phyloP scores from a whole-genome alignment of 768 basidiomycete genomes.

The Hemileccinum rubropunctum region DNA sequence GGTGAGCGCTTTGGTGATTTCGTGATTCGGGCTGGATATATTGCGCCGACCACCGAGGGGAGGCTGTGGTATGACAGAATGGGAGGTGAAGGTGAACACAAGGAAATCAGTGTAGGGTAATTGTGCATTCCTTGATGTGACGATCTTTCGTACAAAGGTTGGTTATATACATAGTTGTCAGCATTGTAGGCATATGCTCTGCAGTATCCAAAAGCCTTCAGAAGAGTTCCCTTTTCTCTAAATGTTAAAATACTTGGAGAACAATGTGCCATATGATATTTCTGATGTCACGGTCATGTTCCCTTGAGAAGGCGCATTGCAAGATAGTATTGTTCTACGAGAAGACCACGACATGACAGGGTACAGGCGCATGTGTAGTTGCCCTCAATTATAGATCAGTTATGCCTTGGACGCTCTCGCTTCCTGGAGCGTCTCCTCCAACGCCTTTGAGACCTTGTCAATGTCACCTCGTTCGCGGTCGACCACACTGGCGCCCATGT shows the following conservation, averaged over 20 bases:
- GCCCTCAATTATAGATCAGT: background rate
- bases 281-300: too few relatives aligned
- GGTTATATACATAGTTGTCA: background rate
- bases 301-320: too few relatives aligned
- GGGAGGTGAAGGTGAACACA: conserved; percentile 71
- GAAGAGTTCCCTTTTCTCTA: too few relatives aligned
- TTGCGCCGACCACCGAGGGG: conserved; percentile 80
- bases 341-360: background rate
- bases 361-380: background rate
- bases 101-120: conserved; percentile 28
- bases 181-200: too few relatives aligned
- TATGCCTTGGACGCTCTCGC: conserved; percentile 18
- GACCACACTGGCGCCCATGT: conserved; percentile 89
- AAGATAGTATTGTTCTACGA: background rate
- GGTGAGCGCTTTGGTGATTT: conserved; percentile 97
- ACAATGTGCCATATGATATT: too few relatives aligned
- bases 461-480: conserved; percentile 70
- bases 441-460: conserved; percentile 61
- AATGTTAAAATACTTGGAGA: too few relatives aligned
- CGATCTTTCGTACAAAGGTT: background rate
- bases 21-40: conserved; percentile 88
- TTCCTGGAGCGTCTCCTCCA: conserved; percentile 57
- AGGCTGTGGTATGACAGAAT: conserved; percentile 83
- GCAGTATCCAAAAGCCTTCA: too few relatives aligned
- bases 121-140: background rate